Evolutionary conservation across 345 rosid species (phyloP), one percentile per base, ranked within the genome.

Genomic region (Turritis glabra): DNA sequence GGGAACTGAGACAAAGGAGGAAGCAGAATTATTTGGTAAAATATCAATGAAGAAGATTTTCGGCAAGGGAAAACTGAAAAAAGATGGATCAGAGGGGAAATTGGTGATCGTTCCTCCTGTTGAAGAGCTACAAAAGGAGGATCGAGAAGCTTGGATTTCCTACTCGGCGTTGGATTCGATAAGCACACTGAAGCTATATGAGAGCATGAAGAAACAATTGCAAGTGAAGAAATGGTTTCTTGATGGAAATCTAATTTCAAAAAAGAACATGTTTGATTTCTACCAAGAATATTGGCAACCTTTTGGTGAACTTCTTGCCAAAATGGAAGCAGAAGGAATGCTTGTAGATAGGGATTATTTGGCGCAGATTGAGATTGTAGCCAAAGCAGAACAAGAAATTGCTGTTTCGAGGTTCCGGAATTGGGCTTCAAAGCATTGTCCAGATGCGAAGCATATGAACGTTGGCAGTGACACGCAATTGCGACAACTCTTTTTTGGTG

Each of bases 21-120:
- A 82, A 74, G 82, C 84, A 40, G 87, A 85, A 38, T 80, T 95
- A 73, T 79, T 95, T 47, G 96, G 99, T 67, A 95, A 95, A 76
- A 79, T 81, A 61, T 95, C 97, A 17, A 95, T 95, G 98, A 89
- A 95, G 79, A 84, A 80, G 13, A 88, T 92, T 26, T 95, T 95
- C 59, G 97, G 96, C 48, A 89, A 77, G 89, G 83, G 77, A 79
- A 95, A 92, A 68, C 17, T 89, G 67, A 95, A 88, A 75, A 95
- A 92, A 55, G 98, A 95, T 88, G 99, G 99, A 75, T 73, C 96
- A 55, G 96, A 90, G 79, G 97, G 99, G 10, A 95, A 92, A 83
- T 32, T 70, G 13, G 73, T 76, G 23, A 78, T 76, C 60, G 66
- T 95, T 67, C 91, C 93, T 75, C 91, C 97, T 21, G 92, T 92